A percentile compares a stretch with the other conserved stretches of the same genome.
Evolutionary conservation across 257 asterid genomes (phyloP).

Genomic region (Solanum dulcamara): DNA sequence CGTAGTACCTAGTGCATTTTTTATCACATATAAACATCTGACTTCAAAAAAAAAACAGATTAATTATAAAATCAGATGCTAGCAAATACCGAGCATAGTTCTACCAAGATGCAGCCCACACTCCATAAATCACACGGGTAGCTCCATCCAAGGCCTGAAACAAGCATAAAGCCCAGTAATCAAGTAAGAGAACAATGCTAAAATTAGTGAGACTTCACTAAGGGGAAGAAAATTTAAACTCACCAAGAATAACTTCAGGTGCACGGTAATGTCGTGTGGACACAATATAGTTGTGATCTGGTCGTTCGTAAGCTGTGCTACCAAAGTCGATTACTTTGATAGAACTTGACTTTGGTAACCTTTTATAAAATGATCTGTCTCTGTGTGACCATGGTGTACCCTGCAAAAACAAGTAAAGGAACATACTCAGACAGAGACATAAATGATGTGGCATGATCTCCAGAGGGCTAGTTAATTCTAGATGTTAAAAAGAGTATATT

Average conservation of each 20-base stretch:
- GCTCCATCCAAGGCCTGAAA: conserved; percentile 45
- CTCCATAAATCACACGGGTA: conserved; percentile 49
- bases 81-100: conserved; percentile 32
- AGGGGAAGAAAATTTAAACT: not conserved
- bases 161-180: not conserved
- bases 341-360: conserved; percentile 42
- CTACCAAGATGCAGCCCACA: conserved; percentile 44
- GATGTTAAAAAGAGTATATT: not conserved
- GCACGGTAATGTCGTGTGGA: conserved; percentile 48
- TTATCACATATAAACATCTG: not conserved
- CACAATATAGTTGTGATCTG: conserved; percentile 39
- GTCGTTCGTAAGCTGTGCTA: conserved; percentile 38
- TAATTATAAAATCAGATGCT: not conserved
- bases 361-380: conserved; percentile 24
- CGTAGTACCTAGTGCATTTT: not conserved
- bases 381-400: conserved; percentile 28
- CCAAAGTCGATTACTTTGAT: conserved; percentile 48
- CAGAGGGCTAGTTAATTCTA: not conserved
- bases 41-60: not conserved
- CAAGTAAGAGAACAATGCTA: not conserved
- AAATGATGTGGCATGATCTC: not conserved
- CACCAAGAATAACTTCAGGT: conserved; percentile 32
- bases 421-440: not conserved
- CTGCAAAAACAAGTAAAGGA: conserved; percentile 15
- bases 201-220: not conserved